Evolutionary conservation across 257 asterid species (phyloP), one percentile per base, ranked within the genome.

Genomic region (Solanum boliviense): DNA sequence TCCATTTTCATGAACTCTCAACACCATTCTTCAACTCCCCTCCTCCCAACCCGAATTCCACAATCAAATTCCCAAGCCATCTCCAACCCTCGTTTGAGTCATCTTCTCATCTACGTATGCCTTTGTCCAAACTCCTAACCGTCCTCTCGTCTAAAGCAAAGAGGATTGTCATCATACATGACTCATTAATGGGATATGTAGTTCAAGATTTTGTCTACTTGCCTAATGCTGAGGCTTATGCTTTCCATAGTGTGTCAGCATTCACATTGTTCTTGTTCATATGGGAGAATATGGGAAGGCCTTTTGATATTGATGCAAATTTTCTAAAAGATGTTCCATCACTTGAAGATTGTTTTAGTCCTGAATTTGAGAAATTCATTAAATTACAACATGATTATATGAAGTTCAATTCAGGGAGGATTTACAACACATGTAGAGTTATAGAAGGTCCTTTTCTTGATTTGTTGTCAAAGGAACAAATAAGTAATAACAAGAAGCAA

Each of bases 171-270:
- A 44, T 93, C 20, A 70, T 93, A 10, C 88, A 91, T 27, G 96
- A 93, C 91, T 93, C 96, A 5, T 65, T 93, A n/a, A 93, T 93
- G 96, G 96, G 96, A n/a, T 92, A 94, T 3, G 94, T 92, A 32
- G 88, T 92, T 1, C 96, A 93, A 38, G 94, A 93, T 67, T 91
- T 91, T 13, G 93, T 88, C 1, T 8, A 35, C 0, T 81, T 91
- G 41, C 87, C 87, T 0, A 93, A 93, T 73, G 91, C 92, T 3
- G 96, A 93, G 67, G 88, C 93, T 0, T 93, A 93, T 88, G 88
- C 90, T 39, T 93, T 93, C 23, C 96, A 92, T 88, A 92, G 95
- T 62, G 94, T 93, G 1, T 93, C 95, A 18, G 95, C 95, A 0
- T 93, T 85, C 38, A 87, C 96, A 0, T 91, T 92, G 7, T 91